phyloP scores from a whole-genome alignment of 2,329 filamentous ascomycete species.

The Shiraia sp. region DNA sequence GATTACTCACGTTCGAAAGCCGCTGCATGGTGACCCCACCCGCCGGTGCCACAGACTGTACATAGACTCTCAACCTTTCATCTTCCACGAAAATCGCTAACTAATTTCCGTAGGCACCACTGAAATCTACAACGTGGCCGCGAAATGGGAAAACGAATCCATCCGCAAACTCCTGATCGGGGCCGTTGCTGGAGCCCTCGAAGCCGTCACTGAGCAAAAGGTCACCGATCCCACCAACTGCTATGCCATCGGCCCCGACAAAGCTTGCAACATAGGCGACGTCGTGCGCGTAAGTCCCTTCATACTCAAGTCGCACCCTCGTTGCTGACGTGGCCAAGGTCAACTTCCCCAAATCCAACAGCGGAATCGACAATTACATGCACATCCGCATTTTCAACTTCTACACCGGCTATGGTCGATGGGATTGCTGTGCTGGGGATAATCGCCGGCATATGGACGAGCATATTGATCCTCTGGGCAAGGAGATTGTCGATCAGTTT shows the following conservation, averaged over 20 bases:
- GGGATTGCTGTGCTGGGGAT: constrained; percentile 1
- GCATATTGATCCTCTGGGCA: not conserved
- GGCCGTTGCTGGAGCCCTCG: not conserved
- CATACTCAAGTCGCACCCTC: not conserved
- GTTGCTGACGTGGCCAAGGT: not conserved
- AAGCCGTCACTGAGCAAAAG: not conserved
- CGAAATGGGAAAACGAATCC: not conserved
- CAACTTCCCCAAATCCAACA: not conserved
- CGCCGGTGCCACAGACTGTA: not conserved
- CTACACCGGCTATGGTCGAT: too few species aligned
- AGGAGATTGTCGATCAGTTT: constrained; percentile 1
- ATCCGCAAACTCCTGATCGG: constrained; percentile 1
- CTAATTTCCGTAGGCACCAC: not conserved
- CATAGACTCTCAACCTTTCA: too few species aligned
- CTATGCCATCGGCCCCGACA: not conserved
- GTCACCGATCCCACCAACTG: not conserved
- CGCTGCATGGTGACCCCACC: not conserved
- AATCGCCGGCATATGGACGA: not conserved
- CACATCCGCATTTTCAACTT: not conserved
- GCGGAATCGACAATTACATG: not conserved
- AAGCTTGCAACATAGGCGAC: constrained; percentile 2
- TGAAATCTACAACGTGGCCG: not conserved
- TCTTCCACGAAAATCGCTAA: too few species aligned
- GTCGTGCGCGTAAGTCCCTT: constrained; percentile 3
- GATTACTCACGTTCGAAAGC: not conserved